A percentile compares a stretch with the other conserved stretches of the same genome.
phyloP scores from a whole-genome alignment of 2,329 filamentous ascomycete species.

The Paecilomyces formosus region DNA sequence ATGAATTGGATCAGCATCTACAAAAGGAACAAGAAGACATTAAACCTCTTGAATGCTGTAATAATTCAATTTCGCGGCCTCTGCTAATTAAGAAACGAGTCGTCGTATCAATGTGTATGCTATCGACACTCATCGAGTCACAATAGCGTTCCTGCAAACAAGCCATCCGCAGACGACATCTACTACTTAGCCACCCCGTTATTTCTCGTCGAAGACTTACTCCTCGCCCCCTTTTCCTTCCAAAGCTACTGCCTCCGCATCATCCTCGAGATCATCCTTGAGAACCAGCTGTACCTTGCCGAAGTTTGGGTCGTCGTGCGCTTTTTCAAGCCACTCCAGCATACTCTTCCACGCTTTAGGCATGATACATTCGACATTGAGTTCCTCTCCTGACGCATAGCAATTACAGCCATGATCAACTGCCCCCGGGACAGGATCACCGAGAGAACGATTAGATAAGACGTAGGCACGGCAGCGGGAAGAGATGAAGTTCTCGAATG shows the following conservation, averaged over 20 bases:
- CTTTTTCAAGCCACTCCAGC: slow-evolving; percentile 54
- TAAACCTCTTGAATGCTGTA: too few relatives aligned
- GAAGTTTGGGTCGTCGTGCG: slow-evolving; percentile 41
- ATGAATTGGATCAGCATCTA: neutral
- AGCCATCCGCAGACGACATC: too few relatives aligned
- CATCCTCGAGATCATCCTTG: slow-evolving; percentile 11
- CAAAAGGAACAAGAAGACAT: neutral
- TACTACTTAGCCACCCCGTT: too few relatives aligned
- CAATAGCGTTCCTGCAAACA: too few relatives aligned
- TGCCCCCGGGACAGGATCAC: slow-evolving; percentile 48
- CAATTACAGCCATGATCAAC: slow-evolving; percentile 56
- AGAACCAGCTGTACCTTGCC: slow-evolving; percentile 29
- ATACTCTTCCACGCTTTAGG: slow-evolving; percentile 47
- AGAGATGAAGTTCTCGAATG: slow-evolving; percentile 26
- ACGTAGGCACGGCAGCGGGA: slow-evolving; percentile 58
- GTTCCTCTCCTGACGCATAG: slow-evolving; percentile 58
- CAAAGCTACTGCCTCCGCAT: slow-evolving; percentile 13
- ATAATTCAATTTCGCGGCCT: too few relatives aligned
- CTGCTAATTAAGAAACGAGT: too few relatives aligned
- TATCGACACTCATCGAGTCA: too few relatives aligned
- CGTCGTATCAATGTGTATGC: too few relatives aligned
- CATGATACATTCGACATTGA: slow-evolving; percentile 57
- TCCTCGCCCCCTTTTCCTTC: neutral
- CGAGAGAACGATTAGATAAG: slow-evolving; percentile 44
- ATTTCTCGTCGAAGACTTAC: neutral